Evolutionary conservation across 148 eudicot genomes (phyloP).

Genomic region (Persicaria tinctoria): DNA sequence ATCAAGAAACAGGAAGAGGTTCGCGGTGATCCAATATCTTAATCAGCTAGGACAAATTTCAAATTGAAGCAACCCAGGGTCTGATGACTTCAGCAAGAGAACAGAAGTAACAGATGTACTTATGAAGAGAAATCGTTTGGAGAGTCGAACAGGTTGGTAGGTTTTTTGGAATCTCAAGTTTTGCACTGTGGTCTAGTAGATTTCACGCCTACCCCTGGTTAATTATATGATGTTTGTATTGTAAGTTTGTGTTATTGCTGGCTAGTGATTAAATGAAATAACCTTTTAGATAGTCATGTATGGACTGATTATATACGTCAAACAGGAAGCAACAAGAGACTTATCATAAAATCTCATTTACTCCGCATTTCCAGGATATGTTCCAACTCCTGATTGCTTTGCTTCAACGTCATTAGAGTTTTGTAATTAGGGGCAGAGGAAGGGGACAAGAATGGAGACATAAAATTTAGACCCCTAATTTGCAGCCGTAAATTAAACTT

Average conservation of each 20-base stretch:
- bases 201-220: background rate
- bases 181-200: background rate
- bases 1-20: constrained; percentile 7
- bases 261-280: background rate
- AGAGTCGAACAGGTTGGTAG: background rate
- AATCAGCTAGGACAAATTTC: background rate
- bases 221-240: background rate
- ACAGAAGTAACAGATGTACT: background rate
- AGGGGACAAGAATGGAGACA: no score
- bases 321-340: background rate
- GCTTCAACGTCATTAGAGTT: no score
- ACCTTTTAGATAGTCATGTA: constrained; percentile 1
- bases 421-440: no score
- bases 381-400: no score
- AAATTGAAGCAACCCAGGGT: background rate
- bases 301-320: background rate
- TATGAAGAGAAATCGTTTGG: constrained; percentile 2
- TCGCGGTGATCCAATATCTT: background rate
- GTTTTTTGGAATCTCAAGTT: constrained; percentile 6
- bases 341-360: no score
- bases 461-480: no score
- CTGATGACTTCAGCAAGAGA: background rate
- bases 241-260: constrained; percentile 3
- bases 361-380: no score
- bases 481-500: no score